Evolutionary conservation across 352 stramenopile species (phyloP).

Genomic region (Pythium rhizo-oryzae): DNA sequence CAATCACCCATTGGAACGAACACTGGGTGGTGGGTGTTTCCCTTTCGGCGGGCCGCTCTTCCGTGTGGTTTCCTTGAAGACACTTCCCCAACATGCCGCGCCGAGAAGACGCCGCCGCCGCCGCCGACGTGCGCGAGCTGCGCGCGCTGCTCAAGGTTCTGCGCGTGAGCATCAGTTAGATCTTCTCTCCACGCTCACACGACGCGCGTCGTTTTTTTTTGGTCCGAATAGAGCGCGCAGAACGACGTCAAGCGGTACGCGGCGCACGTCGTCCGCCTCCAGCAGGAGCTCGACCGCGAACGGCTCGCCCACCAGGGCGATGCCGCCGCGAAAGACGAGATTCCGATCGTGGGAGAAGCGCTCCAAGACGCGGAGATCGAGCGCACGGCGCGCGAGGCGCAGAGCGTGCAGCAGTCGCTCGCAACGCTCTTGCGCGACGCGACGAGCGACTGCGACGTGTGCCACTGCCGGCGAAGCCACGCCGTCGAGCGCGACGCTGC

Average conservation of each 20-base stretch:
- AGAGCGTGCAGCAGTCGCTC: constrained; percentile 10
- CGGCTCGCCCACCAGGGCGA: constrained; percentile 3
- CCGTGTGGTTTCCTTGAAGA: not conserved
- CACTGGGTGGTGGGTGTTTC: too few relatives aligned
- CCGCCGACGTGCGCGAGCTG: constrained; percentile 23
- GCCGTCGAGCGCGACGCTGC: not conserved
- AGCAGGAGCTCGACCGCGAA: constrained; percentile 28
- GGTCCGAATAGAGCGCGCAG: constrained; percentile 20
- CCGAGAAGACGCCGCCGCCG: constrained; percentile 2
- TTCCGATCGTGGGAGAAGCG: not conserved
- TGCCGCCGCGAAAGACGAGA: too few relatives aligned
- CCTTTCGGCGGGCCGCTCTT: too few relatives aligned
- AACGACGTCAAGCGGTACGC: constrained; percentile 35
- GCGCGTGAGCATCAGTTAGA: not conserved
- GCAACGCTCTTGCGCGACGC: not conserved
- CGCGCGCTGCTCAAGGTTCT: constrained; percentile 22
- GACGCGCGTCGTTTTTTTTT: not conserved
- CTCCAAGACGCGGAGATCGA: constrained; percentile 6
- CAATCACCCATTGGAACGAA: too few relatives aligned
- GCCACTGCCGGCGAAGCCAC: constrained; percentile 13
- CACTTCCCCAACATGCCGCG: too few relatives aligned
- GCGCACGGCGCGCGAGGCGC: not conserved
- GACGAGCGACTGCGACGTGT: constrained; percentile 15
- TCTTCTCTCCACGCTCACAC: not conserved
- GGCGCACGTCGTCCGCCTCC: constrained; percentile 28